phyloP scores from a whole-genome alignment of 2,329 filamentous ascomycete species.

The Biscogniauxia marginata region DNA sequence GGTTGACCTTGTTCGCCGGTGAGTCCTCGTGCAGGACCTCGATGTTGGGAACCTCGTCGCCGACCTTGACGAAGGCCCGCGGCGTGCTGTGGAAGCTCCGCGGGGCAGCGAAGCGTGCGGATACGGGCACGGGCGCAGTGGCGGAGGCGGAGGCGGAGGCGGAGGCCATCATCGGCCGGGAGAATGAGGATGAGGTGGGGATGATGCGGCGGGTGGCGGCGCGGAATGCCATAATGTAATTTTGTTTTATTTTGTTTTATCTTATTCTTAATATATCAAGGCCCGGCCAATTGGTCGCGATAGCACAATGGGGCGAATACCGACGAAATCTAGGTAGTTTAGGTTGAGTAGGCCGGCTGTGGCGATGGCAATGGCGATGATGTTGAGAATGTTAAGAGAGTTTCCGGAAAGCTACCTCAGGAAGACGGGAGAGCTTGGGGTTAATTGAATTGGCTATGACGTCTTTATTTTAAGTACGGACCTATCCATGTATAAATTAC shows the following conservation, averaged over 20 bases:
- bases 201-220: conserved; percentile 19
- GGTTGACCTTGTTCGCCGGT: conserved; percentile 89
- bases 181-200: conserved; percentile 1
- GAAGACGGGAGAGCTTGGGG: not conserved
- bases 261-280: too few relatives aligned
- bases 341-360: not conserved
- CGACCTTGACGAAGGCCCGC: conserved; percentile 66
- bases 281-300: not conserved
- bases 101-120: too few relatives aligned
- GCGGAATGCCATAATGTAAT: conserved; percentile 28
- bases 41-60: conserved; percentile 75
- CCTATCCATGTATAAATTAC: too few relatives aligned
- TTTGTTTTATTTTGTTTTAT: not conserved
- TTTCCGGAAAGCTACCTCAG: not conserved
- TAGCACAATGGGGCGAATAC: not conserved
- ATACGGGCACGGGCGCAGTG: conserved; percentile 18
- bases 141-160: conserved; percentile 28
- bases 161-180: conserved; percentile 24
- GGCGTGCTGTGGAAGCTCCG: conserved; percentile 64
- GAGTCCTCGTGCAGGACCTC: conserved; percentile 78
- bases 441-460: too few relatives aligned
- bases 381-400: not conserved
- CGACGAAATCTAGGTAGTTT: too few relatives aligned
- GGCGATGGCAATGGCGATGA: not conserved
- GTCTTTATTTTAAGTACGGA: too few relatives aligned